Percentiles rank a stretch among this genome's conserved stretches.
These are phyloP conservation scores for Macadamia integrifolia DNA, from an alignment of 164 flowering plant genomes.

Conservation along the genomic window DNA sequence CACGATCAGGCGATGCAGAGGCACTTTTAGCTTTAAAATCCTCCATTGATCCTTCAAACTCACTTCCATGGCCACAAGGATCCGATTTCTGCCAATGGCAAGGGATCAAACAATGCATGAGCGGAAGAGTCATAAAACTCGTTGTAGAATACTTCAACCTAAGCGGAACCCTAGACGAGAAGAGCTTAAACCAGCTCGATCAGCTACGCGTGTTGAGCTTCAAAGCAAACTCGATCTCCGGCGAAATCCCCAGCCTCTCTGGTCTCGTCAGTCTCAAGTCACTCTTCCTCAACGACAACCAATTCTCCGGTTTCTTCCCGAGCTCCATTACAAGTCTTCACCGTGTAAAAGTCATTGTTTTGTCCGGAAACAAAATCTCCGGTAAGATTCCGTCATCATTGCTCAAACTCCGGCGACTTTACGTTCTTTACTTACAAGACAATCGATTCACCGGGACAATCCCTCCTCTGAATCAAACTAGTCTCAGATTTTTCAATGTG, in stretches of 20 bases:
- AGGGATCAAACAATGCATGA: constrained; percentile 62
- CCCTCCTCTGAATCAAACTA: constrained; percentile 63
- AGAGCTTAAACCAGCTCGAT: constrained; percentile 48
- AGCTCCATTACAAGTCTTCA: constrained; percentile 48
- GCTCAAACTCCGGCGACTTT: constrained; percentile 37
- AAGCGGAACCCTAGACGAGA: constrained; percentile 43
- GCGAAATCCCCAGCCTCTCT: constrained; percentile 58
- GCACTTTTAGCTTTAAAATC: constrained; percentile 43
- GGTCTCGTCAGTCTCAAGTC: constrained; percentile 67
- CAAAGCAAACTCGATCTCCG: constrained; percentile 67
- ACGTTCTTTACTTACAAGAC: constrained; percentile 48
- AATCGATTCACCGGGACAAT: constrained; percentile 55
- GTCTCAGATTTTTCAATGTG: constrained; percentile 63
- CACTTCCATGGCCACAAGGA: constrained; percentile 37
- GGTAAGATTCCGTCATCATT: constrained; percentile 57
- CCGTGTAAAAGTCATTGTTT: constrained; percentile 52
- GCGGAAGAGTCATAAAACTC: constrained; percentile 69
- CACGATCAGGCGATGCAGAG: constrained; percentile 40
- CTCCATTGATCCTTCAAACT: constrained; percentile 36
- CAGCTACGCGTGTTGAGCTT: constrained; percentile 79
- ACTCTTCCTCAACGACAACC: constrained; percentile 57
- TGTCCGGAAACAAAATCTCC: constrained; percentile 52
- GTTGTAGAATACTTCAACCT: constrained; percentile 57
- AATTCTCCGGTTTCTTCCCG: constrained; percentile 64
- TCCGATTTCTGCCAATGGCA: constrained; percentile 49